Evolutionary conservation across 345 rosid species (phyloP), one percentile per base, ranked within the genome.

Genomic region (Aquilaria yunnanensis): DNA sequence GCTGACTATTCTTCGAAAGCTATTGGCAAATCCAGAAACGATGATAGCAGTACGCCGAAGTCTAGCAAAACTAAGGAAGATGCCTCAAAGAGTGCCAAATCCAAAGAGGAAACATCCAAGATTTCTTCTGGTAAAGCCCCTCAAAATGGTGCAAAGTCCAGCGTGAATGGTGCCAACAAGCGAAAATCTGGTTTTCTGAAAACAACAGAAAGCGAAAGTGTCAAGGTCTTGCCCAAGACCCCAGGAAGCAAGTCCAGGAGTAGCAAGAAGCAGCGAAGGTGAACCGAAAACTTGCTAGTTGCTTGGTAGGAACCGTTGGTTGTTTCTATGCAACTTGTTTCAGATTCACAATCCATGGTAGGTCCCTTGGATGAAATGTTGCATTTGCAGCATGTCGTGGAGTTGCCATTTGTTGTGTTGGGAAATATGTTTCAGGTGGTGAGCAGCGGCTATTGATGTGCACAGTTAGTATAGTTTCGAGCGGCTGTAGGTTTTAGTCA

Each of bases 261-360:
- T 2, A 82, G 81, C 45, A 86, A 81, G 68, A 90, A 83, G 75
- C 84, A 89, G 59, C 75, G 77, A 67, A 79, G 89, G 67, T 86
- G 69, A 73, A 72, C 63, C 67, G 63, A 60, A 63, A 53, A 37
- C 43, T 37, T 30, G 59, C 12, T 31, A 10, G 14, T 14, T 30
- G 34, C 11, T 55, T 32, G 3, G 3, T 5, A 7, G 11, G 33
- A 3, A 6, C 13, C 57, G 29, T 23, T 9, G 3, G 32, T 4
- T 54, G 43, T 37, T 37, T 37, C 43, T 9, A 37, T 37, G 43
- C 5, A 2, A 37, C 33, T 54, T 29, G 3, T 11, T 23, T 9
- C 47, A 37, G 30, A 4, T 51, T 32, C 56, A 52, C 14, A 5
- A 49, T 23, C 58, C 41, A 7, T 51, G 16, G 14, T 14, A 3